Conservation (phyloP, 2,329 filamentous ascomycete genomes). For the Aotearoamyces nothofagi region DNA sequence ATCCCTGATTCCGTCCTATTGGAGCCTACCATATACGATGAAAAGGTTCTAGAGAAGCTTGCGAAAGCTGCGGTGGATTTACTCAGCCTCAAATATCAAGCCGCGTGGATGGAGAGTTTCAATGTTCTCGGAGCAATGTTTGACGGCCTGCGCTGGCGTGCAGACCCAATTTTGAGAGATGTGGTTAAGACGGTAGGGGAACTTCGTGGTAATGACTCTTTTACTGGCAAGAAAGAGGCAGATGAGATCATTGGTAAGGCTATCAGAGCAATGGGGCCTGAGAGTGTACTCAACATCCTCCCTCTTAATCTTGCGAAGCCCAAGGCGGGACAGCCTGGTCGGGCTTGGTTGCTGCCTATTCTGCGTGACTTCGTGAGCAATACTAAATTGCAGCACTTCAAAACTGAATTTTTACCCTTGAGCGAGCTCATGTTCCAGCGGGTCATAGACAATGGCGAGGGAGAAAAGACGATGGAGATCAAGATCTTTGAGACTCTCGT, state of each 20-base stretch:
- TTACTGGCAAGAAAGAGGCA: constrained; percentile 86
- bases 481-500: constrained; percentile 97
- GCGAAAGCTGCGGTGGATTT: constrained; percentile 58
- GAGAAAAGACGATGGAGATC: constrained; percentile 85
- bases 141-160: constrained; percentile 71
- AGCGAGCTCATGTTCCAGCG: constrained; percentile 83
- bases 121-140: constrained; percentile 78
- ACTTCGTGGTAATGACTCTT: constrained; percentile 73
- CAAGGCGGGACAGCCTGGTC: constrained; percentile 60
- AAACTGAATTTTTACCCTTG: constrained; percentile 69
- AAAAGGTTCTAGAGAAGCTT: constrained; percentile 75
- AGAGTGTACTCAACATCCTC: constrained; percentile 65
- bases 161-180: constrained; percentile 61
- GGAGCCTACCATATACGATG: constrained; percentile 83
- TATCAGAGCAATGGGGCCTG: constrained; percentile 78
- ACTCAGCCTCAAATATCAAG: constrained; percentile 80
- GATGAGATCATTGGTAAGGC: constrained; percentile 82
- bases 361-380: constrained; percentile 83
- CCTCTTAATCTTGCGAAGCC: constrained; percentile 76
- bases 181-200: constrained; percentile 73
- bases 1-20: constrained; percentile 70
- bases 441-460: constrained; percentile 66
- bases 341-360: constrained; percentile 89
- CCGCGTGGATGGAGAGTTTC: constrained; percentile 91
- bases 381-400: constrained; percentile 76